Evolutionary conservation across 306 rosid species (phyloP), one percentile per base, ranked within the genome.

Genomic region (Gynostemma pentaphyllum): DNA sequence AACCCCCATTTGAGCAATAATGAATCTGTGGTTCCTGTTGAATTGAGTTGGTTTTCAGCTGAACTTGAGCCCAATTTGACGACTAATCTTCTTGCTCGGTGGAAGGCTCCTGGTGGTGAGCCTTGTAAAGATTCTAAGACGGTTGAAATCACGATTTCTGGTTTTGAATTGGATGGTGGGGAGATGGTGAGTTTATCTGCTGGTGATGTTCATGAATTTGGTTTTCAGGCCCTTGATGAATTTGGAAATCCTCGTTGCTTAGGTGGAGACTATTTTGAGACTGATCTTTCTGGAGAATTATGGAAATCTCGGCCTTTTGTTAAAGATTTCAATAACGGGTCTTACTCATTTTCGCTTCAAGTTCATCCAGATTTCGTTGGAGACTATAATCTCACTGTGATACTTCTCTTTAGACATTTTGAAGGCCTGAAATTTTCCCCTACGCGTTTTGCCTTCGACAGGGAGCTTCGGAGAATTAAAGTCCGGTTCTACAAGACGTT

Each of bases 231-330:
- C 6, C 40, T 87, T 69, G 90, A 87, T 73, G 88, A 85, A 72
- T 68, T 28, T 13, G 86, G 86, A 28, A 80, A 70, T 13, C 83
- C 87, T 67, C 80, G 88, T 13, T 90, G 97, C 79, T 78, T 81
- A 30, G 97, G 97, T 21, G 97, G 97, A 62, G 97, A 90, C 73
- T 90, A 76, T 78, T 90, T 90, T 45, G 97, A 90, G 77, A 81
- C 88, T 28, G 90, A 90, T 80, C 94, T 90, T 55, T 78, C 87
- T 4, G 97, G 97, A n/a, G 84, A 81, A 30, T 76, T 79, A 22
- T 90, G 95, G 95, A 90, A 87, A 72, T 85, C 97, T 69, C 74
- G 97, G 71, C 95, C 95, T 39, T 42, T 81, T 53, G 81, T 90
- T 64, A 90, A 68, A 66, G 97, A 90, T 81, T 90, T 90, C 64